Base-by-base conservation (phyloP, 352 stramenopile genomes). In the Globisporangium mamillatum region DNA sequence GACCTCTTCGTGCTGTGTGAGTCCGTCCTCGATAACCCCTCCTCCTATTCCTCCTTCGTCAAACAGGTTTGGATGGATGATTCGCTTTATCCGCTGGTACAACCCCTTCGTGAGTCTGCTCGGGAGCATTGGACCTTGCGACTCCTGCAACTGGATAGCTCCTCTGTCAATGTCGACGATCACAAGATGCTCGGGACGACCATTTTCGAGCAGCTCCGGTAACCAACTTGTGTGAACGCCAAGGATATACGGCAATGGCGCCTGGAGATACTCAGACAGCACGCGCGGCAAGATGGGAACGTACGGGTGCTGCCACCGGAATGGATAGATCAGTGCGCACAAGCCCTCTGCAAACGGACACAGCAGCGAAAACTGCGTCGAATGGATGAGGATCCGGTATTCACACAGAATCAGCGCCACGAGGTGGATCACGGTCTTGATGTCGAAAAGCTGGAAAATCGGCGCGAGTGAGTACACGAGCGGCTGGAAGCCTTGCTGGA, bases 221-320 rank as follows among this genome's bases (percentile, higher is more conserved):
- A 95, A 63, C 86, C 88, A 95, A 55, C 69, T 83, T 0, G 82
- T 89, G 61, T 94, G 81, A 29, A 96, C 81, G 1, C 88, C 86
- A 7, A 96, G 71, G 50, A 95, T 92, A 60, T 94, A 95, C 0
- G 88, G 88, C 10, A 95, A 72, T 7, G 86, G 88, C 1, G 88
- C 88, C 61, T 95, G 88, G 1, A 95, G 67, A 65, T 95, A 95
- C 73, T 95, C 88, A 1, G 84, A 92, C 10, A 95, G 70, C 14
- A 94, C 83, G 22, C 80, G 84, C 8, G 88, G 88, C 12, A 95
- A 69, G 57, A 94, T 92, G 4, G 88, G 86, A 5, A 95, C 82
- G 60, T 94, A 95, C 18, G 86, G 88, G 64, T 95, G 88, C 60
- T 94, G 86, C 86, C 88, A 95, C 52, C 81, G 82, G 68, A 95